Conservation (phyloP, 371 early-diverging fungal species). For the Conidiobolus incongruus region DNA sequence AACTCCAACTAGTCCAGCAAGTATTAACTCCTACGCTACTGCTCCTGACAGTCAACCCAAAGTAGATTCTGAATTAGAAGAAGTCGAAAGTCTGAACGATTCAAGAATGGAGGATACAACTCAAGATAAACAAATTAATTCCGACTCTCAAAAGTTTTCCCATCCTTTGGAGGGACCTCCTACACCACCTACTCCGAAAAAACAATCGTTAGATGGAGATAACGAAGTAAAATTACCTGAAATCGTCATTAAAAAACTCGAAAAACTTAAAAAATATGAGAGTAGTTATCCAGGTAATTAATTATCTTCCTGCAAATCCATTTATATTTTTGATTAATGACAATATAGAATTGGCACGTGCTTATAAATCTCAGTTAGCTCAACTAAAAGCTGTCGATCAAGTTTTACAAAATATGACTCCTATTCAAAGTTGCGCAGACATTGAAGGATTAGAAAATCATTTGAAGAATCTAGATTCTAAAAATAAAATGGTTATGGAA, state of each 20-base stretch:
- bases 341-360: constrained; percentile 1
- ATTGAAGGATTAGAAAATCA: constrained; percentile 1
- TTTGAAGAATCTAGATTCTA: constrained; percentile 1
- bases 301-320: no score
- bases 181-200: no score
- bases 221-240: neutral
- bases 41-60: no score
- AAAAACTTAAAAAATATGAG: constrained; percentile 5
- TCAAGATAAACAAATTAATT: no score
- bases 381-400: constrained; percentile 1
- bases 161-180: no score
- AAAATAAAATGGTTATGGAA: neutral
- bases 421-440: constrained; percentile 1
- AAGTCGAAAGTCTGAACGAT: no score
- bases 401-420: constrained; percentile 1
- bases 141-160: no score
- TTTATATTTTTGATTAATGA: neutral
- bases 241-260: neutral
- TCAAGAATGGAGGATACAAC: no score
- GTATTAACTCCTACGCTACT: no score
- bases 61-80: no score
- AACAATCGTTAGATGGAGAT: neutral
- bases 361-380: constrained; percentile 1
- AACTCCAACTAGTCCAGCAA: no score
- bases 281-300: constrained; percentile 2